Conservation (phyloP, 2,329 filamentous ascomycete genomes). For the Coniochaeta prunicola region DNA sequence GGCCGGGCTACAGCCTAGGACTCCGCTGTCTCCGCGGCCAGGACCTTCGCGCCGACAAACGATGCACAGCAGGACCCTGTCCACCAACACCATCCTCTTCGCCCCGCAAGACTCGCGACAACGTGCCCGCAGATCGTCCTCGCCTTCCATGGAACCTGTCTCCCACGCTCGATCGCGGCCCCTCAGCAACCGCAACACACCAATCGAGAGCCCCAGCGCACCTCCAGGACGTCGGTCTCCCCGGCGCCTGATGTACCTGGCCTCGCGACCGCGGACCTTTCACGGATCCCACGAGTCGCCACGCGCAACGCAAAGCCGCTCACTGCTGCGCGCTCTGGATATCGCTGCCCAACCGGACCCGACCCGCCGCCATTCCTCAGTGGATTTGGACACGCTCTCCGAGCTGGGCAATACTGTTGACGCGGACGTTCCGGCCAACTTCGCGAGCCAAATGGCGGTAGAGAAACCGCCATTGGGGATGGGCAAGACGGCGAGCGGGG, state of each 20-base stretch:
- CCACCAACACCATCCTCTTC: constrained; percentile 78
- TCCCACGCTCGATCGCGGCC: constrained; percentile 23
- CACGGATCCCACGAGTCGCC: neutral
- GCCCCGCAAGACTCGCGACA: constrained; percentile 50
- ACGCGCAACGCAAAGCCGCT: constrained; percentile 32
- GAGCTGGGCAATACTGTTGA: constrained; percentile 52
- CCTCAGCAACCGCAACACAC: constrained; percentile 29
- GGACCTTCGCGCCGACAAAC: constrained; percentile 21
- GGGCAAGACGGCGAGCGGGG: constrained; percentile 23
- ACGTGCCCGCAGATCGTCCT: constrained; percentile 31
- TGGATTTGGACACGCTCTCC: constrained; percentile 67
- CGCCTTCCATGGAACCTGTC: constrained; percentile 30
- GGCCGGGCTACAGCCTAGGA: constrained; percentile 8
- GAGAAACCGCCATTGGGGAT: constrained; percentile 17
- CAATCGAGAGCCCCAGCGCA: constrained; percentile 35
- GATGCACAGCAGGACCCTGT: constrained; percentile 65
- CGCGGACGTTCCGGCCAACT: constrained; percentile 51
- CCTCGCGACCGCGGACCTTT: constrained; percentile 23
- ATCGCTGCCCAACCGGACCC: constrained; percentile 31
- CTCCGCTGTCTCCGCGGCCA: constrained; percentile 15
- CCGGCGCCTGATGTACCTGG: constrained; percentile 44
- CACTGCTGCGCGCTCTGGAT: constrained; percentile 45
- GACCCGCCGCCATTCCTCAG: constrained; percentile 47
- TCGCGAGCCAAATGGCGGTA: constrained; percentile 73
- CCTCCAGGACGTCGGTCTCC: constrained; percentile 45